A percentile compares a stretch with the other conserved stretches of the same genome.
Evolutionary conservation across 352 stramenopile species (phyloP).

Genomic region (Phytophthora uliginosa): DNA sequence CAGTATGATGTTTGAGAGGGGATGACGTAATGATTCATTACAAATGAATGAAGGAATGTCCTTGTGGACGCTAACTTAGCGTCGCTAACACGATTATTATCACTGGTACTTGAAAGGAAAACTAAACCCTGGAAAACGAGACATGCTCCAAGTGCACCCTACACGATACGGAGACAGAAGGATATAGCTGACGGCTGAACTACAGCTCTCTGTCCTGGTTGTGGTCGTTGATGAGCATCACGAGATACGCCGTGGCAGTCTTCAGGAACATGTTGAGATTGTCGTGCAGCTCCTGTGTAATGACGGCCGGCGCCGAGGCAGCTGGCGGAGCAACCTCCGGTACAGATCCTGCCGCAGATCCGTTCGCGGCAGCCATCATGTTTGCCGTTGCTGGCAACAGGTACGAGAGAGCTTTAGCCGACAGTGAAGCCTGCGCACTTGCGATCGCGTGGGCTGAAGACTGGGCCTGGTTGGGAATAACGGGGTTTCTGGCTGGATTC

Average conservation of each 20-base stretch:
- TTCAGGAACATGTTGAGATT: slow-evolving; percentile 57
- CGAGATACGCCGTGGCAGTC: slow-evolving; percentile 46
- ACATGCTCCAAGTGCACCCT: not conserved
- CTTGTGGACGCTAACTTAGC: not conserved
- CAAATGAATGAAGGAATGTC: not conserved
- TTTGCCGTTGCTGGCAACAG: slow-evolving; percentile 36
- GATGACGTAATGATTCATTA: not conserved
- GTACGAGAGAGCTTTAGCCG: slow-evolving; percentile 41
- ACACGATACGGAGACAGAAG: not conserved
- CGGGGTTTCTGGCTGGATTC: slow-evolving; percentile 1
- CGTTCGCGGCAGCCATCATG: slow-evolving; percentile 20
- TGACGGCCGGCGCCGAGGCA: slow-evolving; percentile 16
- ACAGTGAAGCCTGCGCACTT: slow-evolving; percentile 33
- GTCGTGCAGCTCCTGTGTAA: slow-evolving; percentile 44
- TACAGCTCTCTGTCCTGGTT: slow-evolving; percentile 27
- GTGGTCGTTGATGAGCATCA: slow-evolving; percentile 53
- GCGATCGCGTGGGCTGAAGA: slow-evolving; percentile 27
- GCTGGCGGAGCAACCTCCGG: not conserved
- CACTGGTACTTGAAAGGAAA: not conserved
- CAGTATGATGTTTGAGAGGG: slow-evolving; percentile 8
- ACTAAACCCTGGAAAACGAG: not conserved
- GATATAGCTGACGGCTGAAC: not conserved
- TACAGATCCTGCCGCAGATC: slow-evolving; percentile 1
- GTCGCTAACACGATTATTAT: not conserved
- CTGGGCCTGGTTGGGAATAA: slow-evolving; percentile 13